phyloP scores from a whole-genome alignment of 2,329 filamentous ascomycete species.

The Stagonosporopsis chrysanthemi region DNA sequence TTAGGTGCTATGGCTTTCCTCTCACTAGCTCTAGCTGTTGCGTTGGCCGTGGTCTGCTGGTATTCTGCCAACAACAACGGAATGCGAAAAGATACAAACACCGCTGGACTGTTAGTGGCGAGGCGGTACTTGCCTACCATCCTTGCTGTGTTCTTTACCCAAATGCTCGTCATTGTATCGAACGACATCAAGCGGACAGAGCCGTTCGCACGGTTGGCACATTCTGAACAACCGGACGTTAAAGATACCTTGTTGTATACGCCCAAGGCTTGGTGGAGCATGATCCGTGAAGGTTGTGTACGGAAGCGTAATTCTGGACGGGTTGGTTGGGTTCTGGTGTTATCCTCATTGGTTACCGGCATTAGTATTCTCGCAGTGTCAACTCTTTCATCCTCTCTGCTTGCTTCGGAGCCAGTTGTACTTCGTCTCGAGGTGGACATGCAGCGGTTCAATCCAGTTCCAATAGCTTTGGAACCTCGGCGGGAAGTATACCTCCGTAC shows the following conservation, averaged over 20 bases:
- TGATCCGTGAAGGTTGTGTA: not conserved
- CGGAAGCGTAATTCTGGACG: too few relatives aligned
- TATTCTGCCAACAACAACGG: not conserved
- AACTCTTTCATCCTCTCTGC: too few relatives aligned
- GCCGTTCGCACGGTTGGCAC: slow-evolving; percentile 20
- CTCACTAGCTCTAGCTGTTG: not conserved
- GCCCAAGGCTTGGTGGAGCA: slow-evolving; percentile 6
- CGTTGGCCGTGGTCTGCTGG: not conserved
- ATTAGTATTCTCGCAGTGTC: too few relatives aligned
- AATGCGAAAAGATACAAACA: not conserved
- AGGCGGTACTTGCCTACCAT: slow-evolving; percentile 25
- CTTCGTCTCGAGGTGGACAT: too few relatives aligned
- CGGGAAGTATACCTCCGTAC: too few relatives aligned
- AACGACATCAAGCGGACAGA: slow-evolving; percentile 14
- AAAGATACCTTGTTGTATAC: slow-evolving; percentile 2
- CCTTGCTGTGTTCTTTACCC: slow-evolving; percentile 20
- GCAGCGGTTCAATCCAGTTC: too few relatives aligned
- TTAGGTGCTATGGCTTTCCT: not conserved
- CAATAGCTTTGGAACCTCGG: too few relatives aligned
- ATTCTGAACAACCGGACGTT: not conserved
- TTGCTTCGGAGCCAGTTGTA: too few relatives aligned
- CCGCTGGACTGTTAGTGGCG: not conserved
- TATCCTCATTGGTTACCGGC: too few relatives aligned
- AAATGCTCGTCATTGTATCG: slow-evolving; percentile 14
- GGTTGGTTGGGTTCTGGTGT: too few relatives aligned